Conservation (phyloP, 2,329 filamentous ascomycete species). For the Plectosphaerella cucumerina region DNA sequence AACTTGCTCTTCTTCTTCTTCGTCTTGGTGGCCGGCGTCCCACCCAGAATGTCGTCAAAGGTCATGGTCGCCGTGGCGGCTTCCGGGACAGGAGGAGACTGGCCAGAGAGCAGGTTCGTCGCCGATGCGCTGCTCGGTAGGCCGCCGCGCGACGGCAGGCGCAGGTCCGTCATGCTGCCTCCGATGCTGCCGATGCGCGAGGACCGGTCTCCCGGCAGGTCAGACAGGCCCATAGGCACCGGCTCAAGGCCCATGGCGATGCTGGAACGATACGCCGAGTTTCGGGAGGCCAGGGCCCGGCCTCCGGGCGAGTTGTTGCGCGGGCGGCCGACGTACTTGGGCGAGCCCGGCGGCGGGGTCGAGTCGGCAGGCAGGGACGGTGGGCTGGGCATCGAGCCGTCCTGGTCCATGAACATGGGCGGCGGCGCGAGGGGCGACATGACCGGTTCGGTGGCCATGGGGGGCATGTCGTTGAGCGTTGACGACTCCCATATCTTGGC, state of each 20-base stretch:
- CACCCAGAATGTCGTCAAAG: constrained; percentile 43
- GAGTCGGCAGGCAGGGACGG: constrained; percentile 17
- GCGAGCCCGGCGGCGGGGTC: constrained; percentile 22
- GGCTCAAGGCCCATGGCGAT: constrained; percentile 40
- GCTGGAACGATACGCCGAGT: constrained; percentile 29
- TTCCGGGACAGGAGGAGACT: constrained; percentile 10
- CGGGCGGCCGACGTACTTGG: constrained; percentile 28
- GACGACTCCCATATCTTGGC: constrained; percentile 45
- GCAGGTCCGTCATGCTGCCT: constrained; percentile 10
- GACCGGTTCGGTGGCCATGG: constrained; percentile 21
- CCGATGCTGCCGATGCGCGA: constrained; percentile 21
- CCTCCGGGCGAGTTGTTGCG: constrained; percentile 33
- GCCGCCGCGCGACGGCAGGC: constrained; percentile 10
- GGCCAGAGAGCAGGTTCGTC: constrained; percentile 25
- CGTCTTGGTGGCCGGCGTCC: constrained; percentile 23
- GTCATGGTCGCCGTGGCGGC: constrained; percentile 30
- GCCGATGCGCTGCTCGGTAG: constrained; percentile 25
- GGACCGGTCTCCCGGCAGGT: constrained; percentile 9
- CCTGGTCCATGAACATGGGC: constrained; percentile 12
- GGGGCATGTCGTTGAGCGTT: constrained; percentile 20
- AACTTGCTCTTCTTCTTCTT: constrained; percentile 34
- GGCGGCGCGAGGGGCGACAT: constrained; percentile 34
- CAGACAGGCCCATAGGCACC: constrained; percentile 23
- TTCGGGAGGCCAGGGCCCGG: constrained; percentile 23
- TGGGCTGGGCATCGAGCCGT: constrained; percentile 11